These are phyloP conservation scores for Xylaria palmicola DNA, from an alignment of 495 filamentous ascomycete species.

Conservation along the genomic window DNA sequence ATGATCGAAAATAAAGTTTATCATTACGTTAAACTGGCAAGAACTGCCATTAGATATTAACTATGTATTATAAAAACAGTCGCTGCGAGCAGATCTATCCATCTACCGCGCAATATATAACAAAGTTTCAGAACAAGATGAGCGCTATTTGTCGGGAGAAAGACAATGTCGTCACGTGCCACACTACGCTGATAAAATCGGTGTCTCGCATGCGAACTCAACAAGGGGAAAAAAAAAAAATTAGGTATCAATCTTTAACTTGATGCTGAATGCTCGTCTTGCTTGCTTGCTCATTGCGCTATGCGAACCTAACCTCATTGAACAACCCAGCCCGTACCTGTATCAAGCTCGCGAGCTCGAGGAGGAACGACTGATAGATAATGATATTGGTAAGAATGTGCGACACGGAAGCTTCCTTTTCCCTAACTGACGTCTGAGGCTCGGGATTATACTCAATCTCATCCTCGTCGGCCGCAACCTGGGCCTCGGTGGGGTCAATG, in stretches of 20 bases:
- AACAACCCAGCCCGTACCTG: slow-evolving; percentile 85
- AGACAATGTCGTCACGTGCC: no score
- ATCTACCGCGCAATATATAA: no score
- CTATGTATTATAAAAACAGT: no score
- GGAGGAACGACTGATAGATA: slow-evolving; percentile 77
- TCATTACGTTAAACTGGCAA: no score
- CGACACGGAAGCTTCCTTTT: slow-evolving; percentile 65
- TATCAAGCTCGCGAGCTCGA: slow-evolving; percentile 84
- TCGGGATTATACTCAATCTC: slow-evolving; percentile 33
- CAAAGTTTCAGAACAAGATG: no score
- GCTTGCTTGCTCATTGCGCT: not conserved
- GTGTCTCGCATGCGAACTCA: slow-evolving; percentile 12
- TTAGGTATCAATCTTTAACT: not conserved
- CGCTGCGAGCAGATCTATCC: no score
- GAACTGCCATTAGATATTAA: no score
- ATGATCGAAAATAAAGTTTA: no score
- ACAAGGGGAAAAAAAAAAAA: no score
- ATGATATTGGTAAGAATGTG: slow-evolving; percentile 83
- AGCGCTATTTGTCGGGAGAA: no score
- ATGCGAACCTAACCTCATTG: slow-evolving; percentile 74
- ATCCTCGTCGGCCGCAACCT: slow-evolving; percentile 39
- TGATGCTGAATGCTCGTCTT: not conserved
- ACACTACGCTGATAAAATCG: slow-evolving; percentile 12
- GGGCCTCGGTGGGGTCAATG: slow-evolving; percentile 31
- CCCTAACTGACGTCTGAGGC: slow-evolving; percentile 26